Evolutionary conservation across 1,284 basidiomycete genomes (phyloP).

Genomic region (Leccinum angustisporum): DNA sequence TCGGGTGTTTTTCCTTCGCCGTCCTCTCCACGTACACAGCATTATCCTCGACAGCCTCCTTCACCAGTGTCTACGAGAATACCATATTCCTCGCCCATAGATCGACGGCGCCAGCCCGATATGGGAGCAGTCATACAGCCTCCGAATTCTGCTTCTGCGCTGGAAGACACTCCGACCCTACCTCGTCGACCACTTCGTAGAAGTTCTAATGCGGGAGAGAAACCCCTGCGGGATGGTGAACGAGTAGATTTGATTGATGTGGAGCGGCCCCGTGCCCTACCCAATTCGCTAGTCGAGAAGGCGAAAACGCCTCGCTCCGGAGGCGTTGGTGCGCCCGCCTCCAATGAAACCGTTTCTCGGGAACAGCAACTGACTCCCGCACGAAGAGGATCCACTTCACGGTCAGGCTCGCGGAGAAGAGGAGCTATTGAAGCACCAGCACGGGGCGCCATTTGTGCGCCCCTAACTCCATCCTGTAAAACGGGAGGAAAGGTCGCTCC

Average conservation of each 20-base stretch:
- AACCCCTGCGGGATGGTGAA: conserved; percentile 26
- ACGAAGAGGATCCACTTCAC: conserved; percentile 17
- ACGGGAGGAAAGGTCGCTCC: conserved; percentile 30
- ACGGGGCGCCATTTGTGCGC: conserved; percentile 9
- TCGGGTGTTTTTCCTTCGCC: conserved; percentile 30
- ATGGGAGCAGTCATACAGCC: conserved; percentile 22
- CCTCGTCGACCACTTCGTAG: conserved; percentile 27
- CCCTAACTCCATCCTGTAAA: conserved; percentile 14
- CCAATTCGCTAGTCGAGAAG: conserved; percentile 20
- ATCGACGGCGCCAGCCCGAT: conserved; percentile 32
- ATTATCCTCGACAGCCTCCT: conserved; percentile 30
- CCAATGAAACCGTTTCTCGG: conserved; percentile 24
- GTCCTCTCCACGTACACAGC: conserved; percentile 30
- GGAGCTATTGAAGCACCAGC: neutral
- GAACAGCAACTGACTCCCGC: conserved; percentile 20
- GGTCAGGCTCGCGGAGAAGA: conserved; percentile 25
- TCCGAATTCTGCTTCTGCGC: conserved; percentile 28
- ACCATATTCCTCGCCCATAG: conserved; percentile 26
- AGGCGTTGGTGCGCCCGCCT: conserved; percentile 13
- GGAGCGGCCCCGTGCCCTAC: conserved; percentile 20
- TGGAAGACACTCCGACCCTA: conserved; percentile 28
- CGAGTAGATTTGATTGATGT: conserved; percentile 23
- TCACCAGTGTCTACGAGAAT: conserved; percentile 32
- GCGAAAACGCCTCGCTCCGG: conserved; percentile 19
- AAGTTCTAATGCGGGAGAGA: conserved; percentile 32